phyloP scores from a whole-genome alignment of 2,329 filamentous ascomycete species.

The Arthroderma uncinatum region DNA sequence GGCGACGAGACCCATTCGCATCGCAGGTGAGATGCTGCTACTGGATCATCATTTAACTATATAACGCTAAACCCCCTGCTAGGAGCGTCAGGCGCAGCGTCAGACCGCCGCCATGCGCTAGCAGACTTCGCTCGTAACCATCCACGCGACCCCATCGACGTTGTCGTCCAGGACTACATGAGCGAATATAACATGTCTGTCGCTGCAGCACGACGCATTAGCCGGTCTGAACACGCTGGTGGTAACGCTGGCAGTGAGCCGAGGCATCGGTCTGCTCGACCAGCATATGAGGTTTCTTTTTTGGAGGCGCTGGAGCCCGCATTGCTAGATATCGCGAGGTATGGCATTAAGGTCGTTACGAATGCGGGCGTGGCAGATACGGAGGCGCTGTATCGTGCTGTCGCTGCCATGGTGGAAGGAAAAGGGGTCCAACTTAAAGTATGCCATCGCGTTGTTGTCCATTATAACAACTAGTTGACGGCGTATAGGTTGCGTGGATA shows the following conservation, averaged over 20 bases:
- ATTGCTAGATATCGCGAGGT: slow-evolving; percentile 29
- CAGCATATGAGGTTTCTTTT: slow-evolving; percentile 43
- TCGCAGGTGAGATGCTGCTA: slow-evolving; percentile 19
- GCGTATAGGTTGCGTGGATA: slow-evolving; percentile 36
- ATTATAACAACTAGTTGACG: slow-evolving; percentile 3
- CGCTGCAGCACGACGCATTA: slow-evolving; percentile 28
- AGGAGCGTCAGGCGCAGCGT: slow-evolving; percentile 37
- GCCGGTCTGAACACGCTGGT: slow-evolving; percentile 23
- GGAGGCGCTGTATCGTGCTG: slow-evolving; percentile 30
- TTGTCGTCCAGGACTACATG: slow-evolving; percentile 40
- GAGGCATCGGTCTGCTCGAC: slow-evolving; percentile 16
- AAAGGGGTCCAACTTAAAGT: slow-evolving; percentile 35
- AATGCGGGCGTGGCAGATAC: slow-evolving; percentile 38
- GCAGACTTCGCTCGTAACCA: slow-evolving; percentile 33
- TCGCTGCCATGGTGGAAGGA: slow-evolving; percentile 27
- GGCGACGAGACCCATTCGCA: slow-evolving; percentile 21
- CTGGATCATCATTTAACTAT: background rate
- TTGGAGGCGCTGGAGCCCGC: slow-evolving; percentile 38
- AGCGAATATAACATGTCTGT: slow-evolving; percentile 44
- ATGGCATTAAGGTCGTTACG: slow-evolving; percentile 35
- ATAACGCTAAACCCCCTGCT: background rate
- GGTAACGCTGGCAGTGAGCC: slow-evolving; percentile 9
- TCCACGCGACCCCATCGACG: slow-evolving; percentile 36
- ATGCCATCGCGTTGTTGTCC: background rate
- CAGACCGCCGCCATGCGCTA: slow-evolving; percentile 38